A percentile compares a stretch with the other conserved stretches of the same genome.
These are phyloP conservation scores for Podila epicladia DNA, from an alignment of 192 early-diverging fungal genomes.

Conservation along the genomic window DNA sequence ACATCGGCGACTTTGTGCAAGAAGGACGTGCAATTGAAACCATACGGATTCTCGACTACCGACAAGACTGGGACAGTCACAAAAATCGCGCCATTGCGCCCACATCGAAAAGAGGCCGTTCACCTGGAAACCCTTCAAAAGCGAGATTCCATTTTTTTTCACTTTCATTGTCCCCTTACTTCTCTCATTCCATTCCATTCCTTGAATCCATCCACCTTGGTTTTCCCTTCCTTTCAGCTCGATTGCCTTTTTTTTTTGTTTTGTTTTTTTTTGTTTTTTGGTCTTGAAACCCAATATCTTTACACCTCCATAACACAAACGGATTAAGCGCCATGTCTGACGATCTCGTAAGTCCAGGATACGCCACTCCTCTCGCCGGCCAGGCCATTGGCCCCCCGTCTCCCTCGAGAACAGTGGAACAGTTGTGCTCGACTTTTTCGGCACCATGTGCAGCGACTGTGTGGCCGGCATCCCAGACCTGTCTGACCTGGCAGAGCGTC, in stretches of 20 bases:
- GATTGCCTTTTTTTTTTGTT: no score
- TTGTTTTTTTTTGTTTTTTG: no score
- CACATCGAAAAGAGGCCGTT: no score
- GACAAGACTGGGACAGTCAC: not conserved
- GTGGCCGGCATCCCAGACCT: not conserved
- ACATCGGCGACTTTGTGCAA: no score
- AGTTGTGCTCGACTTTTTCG: not conserved
- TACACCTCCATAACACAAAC: not conserved
- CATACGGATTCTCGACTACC: not conserved
- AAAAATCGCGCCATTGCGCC: no score
- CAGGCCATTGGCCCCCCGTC: not conserved
- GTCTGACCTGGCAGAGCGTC: not conserved
- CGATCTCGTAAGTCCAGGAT: not conserved
- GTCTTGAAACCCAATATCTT: no score
- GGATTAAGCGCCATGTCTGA: not conserved
- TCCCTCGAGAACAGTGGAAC: not conserved
- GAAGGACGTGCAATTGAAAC: no score
- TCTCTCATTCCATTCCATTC: not conserved
- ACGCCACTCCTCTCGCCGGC: not conserved
- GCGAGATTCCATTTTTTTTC: no score
- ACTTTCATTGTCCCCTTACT: no score
- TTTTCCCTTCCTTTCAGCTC: no score
- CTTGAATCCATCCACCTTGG: not conserved
- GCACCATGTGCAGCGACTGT: constrained; percentile 4
- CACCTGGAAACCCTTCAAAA: no score